Base-by-base conservation (phyloP, 768 basidiomycete genomes). In the Amanita rimosa region DNA sequence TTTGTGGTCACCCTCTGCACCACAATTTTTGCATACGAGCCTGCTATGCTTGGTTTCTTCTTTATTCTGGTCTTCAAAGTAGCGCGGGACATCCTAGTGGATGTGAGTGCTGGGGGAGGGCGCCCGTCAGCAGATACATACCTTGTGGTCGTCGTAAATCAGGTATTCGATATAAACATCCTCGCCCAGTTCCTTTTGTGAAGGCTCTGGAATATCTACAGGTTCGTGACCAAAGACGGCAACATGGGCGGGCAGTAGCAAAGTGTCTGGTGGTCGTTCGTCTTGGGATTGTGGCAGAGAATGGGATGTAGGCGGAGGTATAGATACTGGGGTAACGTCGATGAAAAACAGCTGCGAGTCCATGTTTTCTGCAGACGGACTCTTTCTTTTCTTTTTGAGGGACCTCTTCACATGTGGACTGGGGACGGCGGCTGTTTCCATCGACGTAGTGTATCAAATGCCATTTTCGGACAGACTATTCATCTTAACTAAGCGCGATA, bases 121-220 rank as follows among this genome's bases (percentile, higher is more conserved):
- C 21, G 14, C 21, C 26, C 19, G 46, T 27, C 39, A 35, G 10
- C 26, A 45, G 6, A n/a, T n/a, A 58, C 72, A 21, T 49, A 81
- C 83, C 64, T 72, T 75, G 29, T 71, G 65, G 55, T 79, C 78
- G 45, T 84, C 84, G 54, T 80, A 83, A 54, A 88, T 85, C 19
- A 90, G 68, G 57, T 85, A 88, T 46, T 89, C 79, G 50, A 91
- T 88, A 56, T 78, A 85, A 57, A 76, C 76, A 19, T 79, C 78
- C 7, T 75, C 75, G 17, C 80, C 78, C 11, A 69, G 67, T 33
- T 74, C 66, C 24, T 48, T 53, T 11, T 65, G 57, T 2, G 67
- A 58, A 14, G 73, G 66, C 11, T 68, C 60, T 14, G 78, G 60
- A 16, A 81, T 71, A 50, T 75, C 68, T 24, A 71, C 62, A 3